These are phyloP conservation scores for Claviceps purpurea DNA, from an alignment of 2,329 filamentous ascomycete genomes.

Conservation along the genomic window DNA sequence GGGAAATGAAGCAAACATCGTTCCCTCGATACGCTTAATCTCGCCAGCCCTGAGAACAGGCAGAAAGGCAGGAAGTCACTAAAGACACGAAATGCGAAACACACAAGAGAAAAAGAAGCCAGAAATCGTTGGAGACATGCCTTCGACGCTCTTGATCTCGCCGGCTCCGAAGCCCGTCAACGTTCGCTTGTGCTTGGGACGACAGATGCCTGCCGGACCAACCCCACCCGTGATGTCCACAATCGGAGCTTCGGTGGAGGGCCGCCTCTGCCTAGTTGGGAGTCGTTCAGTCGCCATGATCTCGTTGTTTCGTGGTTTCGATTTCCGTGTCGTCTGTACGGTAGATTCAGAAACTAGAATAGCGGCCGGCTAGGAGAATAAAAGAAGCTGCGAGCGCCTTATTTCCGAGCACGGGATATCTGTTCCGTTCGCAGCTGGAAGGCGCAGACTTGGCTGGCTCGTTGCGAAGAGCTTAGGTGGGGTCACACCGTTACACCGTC, in stretches of 20 bases:
- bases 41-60: too few species aligned
- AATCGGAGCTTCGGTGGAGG: conserved; percentile 70
- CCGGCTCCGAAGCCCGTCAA: conserved; percentile 80
- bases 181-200: conserved; percentile 96
- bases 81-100: too few species aligned
- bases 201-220: conserved; percentile 67
- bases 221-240: conserved; percentile 77
- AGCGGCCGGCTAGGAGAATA: not conserved
- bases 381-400: not conserved
- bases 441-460: not conserved
- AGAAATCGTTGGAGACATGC: conserved; percentile 20
- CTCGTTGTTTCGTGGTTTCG: not conserved
- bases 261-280: conserved; percentile 59
- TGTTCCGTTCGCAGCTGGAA: not conserved
- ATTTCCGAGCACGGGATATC: not conserved
- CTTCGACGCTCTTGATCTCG: conserved; percentile 91
- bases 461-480: not conserved
- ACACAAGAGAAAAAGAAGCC: too few species aligned
- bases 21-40: too few species aligned
- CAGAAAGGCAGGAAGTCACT: too few species aligned
- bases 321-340: too few species aligned
- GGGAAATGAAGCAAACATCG: too few species aligned
- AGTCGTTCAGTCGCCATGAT: conserved; percentile 25
- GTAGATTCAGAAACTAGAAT: too few species aligned
- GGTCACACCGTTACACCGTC: not conserved